phyloP scores from a whole-genome alignment of 176 grass and related monocot genomes.

The Oryza meridionalis region DNA sequence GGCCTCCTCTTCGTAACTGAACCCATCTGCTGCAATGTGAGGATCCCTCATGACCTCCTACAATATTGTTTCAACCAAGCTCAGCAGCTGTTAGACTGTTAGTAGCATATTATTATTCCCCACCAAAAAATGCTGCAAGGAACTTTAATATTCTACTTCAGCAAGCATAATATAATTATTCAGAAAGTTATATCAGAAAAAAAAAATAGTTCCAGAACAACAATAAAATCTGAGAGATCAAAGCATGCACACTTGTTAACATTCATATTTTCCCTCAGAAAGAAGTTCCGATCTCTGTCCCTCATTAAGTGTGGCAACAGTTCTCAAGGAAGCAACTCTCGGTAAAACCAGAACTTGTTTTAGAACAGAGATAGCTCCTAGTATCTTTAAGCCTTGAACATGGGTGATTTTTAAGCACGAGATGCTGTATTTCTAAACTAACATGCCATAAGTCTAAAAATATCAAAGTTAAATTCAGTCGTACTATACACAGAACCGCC shows the following conservation, averaged over 20 bases:
- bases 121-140: neutral
- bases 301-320: neutral
- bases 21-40: conserved; percentile 69
- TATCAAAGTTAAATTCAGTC: conserved; percentile 9
- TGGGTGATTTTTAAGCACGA: neutral
- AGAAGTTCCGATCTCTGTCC: neutral
- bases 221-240: neutral
- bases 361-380: neutral
- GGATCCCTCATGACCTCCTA: conserved; percentile 90
- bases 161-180: neutral
- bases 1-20: conserved; percentile 74
- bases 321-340: neutral
- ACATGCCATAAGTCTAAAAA: neutral
- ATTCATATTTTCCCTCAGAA: neutral
- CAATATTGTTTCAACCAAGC: conserved; percentile 17
- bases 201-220: neutral
- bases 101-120: neutral
- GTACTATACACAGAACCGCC: neutral
- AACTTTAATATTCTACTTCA: neutral
- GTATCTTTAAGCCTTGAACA: conserved; percentile 9
- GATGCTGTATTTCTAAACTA: neutral
- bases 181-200: neutral
- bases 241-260: neutral
- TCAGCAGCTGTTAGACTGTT: neutral
- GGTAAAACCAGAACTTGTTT: neutral